Percentiles rank a stretch among this genome's conserved stretches.
Conservation (phyloP, 768 basidiomycete species). For the Xerocomellus chrysenteron region DNA sequence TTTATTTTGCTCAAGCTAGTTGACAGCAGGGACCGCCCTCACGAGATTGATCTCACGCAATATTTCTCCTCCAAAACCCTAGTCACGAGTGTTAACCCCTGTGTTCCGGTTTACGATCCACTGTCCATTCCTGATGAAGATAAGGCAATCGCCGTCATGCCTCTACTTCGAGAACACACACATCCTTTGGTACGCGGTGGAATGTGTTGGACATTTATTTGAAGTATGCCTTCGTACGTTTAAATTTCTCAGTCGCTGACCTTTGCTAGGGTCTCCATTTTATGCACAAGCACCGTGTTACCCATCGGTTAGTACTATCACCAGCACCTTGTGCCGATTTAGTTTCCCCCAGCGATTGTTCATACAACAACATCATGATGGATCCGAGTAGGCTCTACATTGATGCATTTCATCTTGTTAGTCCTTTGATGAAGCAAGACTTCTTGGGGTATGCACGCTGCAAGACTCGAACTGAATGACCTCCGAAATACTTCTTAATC, state of each 20-base stretch:
- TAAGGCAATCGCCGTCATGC: constrained; percentile 32
- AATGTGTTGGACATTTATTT: constrained; percentile 33
- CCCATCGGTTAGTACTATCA: constrained; percentile 8
- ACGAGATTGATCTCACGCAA: constrained; percentile 33
- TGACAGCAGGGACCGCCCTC: constrained; percentile 9
- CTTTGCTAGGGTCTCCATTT: constrained; percentile 21
- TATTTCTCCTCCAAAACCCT: constrained; percentile 11
- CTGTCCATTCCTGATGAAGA: constrained; percentile 14
- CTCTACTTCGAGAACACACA: constrained; percentile 30
- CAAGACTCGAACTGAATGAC: constrained; percentile 12
- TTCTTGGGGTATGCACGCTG: constrained; percentile 17
- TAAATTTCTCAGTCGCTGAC: not conserved
- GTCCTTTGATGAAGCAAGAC: constrained; percentile 16
- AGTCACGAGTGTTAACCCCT: constrained; percentile 30
- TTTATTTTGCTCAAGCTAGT: constrained; percentile 34
- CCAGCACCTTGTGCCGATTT: not conserved
- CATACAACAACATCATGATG: constrained; percentile 36
- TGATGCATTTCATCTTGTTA: constrained; percentile 29
- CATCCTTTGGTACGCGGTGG: constrained; percentile 25
- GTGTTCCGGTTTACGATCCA: constrained; percentile 31
- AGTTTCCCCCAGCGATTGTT: constrained; percentile 23
- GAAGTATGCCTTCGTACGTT: constrained; percentile 16
- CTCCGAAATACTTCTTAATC: constrained; percentile 19
- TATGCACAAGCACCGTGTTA: constrained; percentile 24
- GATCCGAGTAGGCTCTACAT: constrained; percentile 26